Evolutionary conservation across 2,329 filamentous ascomycete genomes (phyloP).

Genomic region (Fusarium citri): DNA sequence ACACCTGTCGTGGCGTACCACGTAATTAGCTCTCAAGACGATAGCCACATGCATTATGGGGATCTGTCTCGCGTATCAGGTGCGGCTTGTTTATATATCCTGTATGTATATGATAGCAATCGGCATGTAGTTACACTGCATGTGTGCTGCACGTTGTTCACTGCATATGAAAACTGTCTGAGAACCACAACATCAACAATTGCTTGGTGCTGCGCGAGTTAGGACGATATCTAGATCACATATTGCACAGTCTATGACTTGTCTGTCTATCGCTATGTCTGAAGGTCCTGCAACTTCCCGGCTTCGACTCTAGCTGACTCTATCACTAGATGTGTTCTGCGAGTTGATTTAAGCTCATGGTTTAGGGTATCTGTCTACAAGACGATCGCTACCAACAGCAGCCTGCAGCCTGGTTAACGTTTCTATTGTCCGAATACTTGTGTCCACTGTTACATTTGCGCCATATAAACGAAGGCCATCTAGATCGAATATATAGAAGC

Average conservation of each 20-base stretch:
- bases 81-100: background rate
- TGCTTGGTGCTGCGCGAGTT: background rate
- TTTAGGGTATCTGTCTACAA: background rate
- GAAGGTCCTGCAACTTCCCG: background rate
- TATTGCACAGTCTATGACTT: background rate
- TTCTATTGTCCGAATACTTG: background rate
- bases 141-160: constrained; percentile 13
- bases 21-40: background rate
- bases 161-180: background rate
- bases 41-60: constrained; percentile 9
- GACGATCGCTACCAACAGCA: background rate
- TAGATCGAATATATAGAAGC: background rate
- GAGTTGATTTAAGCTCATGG: background rate
- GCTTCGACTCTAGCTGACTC: background rate
- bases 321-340: background rate
- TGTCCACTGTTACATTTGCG: background rate
- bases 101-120: constrained; percentile 9
- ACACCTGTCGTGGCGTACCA: background rate
- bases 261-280: background rate
- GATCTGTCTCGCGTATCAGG: constrained; percentile 17
- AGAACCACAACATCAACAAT: background rate
- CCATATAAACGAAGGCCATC: background rate
- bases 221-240: background rate
- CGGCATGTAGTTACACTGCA: constrained; percentile 22
- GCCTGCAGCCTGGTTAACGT: background rate